A percentile compares a stretch with the other conserved stretches of the same genome.
These are phyloP conservation scores for Casuarina glauca DNA, from an alignment of 306 rosid species.

Conservation along the genomic window DNA sequence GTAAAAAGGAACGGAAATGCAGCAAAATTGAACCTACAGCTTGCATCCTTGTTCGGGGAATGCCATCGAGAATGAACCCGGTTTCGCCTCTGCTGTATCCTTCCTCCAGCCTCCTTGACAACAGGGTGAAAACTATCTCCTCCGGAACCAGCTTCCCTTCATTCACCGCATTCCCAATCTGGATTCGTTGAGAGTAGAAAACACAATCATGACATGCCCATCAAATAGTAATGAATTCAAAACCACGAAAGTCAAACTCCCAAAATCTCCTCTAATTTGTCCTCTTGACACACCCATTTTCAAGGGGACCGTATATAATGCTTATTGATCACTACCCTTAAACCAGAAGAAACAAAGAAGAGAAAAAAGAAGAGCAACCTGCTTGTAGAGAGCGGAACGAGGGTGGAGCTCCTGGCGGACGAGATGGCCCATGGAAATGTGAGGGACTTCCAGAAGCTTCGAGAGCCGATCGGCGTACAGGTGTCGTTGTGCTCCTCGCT, in stretches of 20 bases:
- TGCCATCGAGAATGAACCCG: constrained; percentile 92
- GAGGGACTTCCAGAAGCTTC: constrained; percentile 86
- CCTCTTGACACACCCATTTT: background rate
- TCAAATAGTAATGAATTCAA: background rate
- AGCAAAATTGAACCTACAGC: constrained; percentile 60
- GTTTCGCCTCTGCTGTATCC: constrained; percentile 80
- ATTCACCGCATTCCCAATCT: constrained; percentile 80
- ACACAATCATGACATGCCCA: background rate
- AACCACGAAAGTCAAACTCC: background rate
- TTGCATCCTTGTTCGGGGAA: constrained; percentile 86
- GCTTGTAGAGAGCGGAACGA: constrained; percentile 73
- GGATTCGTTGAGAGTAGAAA: constrained; percentile 25
- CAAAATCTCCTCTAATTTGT: background rate
- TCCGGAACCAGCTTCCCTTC: constrained; percentile 74
- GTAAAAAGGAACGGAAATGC: background rate
- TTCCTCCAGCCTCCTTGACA: constrained; percentile 79
- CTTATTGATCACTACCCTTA: background rate
- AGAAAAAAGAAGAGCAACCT: constrained; percentile 35
- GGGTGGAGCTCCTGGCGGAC: constrained; percentile 90
- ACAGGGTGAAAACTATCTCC: constrained; percentile 66
- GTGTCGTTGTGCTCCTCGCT: constrained; percentile 65
- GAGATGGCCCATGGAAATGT: constrained; percentile 79
- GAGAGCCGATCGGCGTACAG: constrained; percentile 75
- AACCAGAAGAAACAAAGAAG: background rate
- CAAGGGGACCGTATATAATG: background rate